phyloP scores from a whole-genome alignment of 768 basidiomycete genomes.

The Mycena rebaudengoi region DNA sequence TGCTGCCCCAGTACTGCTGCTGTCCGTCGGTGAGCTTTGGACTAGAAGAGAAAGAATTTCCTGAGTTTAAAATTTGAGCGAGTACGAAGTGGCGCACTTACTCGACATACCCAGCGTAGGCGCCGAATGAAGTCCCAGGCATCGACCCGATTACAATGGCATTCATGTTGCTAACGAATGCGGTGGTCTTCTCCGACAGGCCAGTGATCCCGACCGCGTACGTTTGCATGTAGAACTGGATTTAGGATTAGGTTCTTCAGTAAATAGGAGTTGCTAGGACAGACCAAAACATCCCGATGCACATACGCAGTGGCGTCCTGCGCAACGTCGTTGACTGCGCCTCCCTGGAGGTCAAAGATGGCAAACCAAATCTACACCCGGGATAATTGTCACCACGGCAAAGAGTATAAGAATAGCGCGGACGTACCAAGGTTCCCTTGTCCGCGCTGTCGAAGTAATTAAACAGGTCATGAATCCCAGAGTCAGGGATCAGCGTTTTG shows the following conservation, averaged over 20 bases:
- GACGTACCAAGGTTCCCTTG: conserved; percentile 24
- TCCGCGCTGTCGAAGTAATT: conserved; percentile 21
- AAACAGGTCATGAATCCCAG: conserved; percentile 20
- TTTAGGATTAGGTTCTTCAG: neutral
- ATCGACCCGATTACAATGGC: conserved; percentile 13
- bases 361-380: conserved; percentile 25
- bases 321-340: conserved; percentile 25
- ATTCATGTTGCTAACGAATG: conserved; percentile 20
- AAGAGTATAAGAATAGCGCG: neutral
- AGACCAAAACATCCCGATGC: conserved; percentile 22
- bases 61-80: neutral
- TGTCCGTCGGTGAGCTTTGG: conserved; percentile 22
- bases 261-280: neutral
- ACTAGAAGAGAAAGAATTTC: neutral
- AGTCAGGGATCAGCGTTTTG: conserved; percentile 15
- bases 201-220: conserved; percentile 21
- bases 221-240: conserved; percentile 23
- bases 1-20: conserved; percentile 25
- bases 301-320: conserved; percentile 26
- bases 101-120: conserved; percentile 30
- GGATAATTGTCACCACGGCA: neutral
- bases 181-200: conserved; percentile 11
- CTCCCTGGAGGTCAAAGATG: conserved; percentile 27
- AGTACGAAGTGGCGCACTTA: neutral
- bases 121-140: conserved; percentile 26